Percentiles rank a stretch among this genome's conserved stretches.
Evolutionary conservation across 2,329 filamentous ascomycete genomes (phyloP).

Genomic region (Rhynchosporium graminicola): DNA sequence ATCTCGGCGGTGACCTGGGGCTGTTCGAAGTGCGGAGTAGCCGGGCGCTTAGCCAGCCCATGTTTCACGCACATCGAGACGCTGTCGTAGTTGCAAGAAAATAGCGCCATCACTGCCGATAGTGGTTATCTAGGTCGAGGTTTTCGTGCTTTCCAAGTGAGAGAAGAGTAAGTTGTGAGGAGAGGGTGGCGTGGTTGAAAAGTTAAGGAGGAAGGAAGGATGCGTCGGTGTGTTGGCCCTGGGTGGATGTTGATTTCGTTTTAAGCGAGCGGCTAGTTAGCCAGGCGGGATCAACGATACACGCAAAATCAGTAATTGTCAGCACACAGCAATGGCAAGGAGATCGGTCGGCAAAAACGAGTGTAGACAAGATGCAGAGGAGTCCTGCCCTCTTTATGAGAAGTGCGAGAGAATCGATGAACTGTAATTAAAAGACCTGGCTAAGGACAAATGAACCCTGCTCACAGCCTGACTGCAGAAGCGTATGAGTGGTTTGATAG

Average conservation of each 20-base stretch:
- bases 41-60: constrained; percentile 24
- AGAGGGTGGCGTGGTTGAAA: constrained; percentile 4
- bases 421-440: constrained; percentile 40
- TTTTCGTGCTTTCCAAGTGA: background rate
- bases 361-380: constrained; percentile 17
- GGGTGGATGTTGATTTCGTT: constrained; percentile 13
- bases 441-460: constrained; percentile 40
- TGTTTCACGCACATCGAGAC: constrained; percentile 9
- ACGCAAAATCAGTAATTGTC: constrained; percentile 25
- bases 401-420: constrained; percentile 31
- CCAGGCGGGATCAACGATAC: constrained; percentile 28
- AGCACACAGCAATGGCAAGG: constrained; percentile 22
- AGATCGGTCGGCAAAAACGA: constrained; percentile 20
- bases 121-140: background rate
- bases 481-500: constrained; percentile 38
- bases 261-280: constrained; percentile 24
- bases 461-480: constrained; percentile 39
- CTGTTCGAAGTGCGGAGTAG: constrained; percentile 15
- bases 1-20: background rate
- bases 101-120: background rate
- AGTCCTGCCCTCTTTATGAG: constrained; percentile 36
- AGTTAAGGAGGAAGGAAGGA: background rate
- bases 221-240: constrained; percentile 7
- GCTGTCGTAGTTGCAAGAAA: background rate
- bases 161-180: background rate